These are phyloP conservation scores for Manihot esculenta DNA, from an alignment of 441 rosid genomes.

Conservation along the genomic window DNA sequence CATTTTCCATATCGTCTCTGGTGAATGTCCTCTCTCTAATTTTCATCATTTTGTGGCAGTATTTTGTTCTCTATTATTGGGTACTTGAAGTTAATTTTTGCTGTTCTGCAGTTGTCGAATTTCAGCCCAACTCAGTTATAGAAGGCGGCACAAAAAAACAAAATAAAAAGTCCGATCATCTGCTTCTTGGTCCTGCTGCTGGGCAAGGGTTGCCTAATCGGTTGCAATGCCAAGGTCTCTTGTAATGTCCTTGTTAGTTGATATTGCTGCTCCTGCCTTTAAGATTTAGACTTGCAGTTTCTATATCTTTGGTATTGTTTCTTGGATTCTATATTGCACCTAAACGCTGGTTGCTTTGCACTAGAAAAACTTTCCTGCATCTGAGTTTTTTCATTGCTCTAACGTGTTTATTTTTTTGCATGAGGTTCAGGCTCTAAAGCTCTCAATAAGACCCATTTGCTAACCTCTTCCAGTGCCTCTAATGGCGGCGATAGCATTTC, in stretches of 20 bases:
- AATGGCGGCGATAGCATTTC: conserved; percentile 44
- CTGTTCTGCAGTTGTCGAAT: conserved; percentile 41
- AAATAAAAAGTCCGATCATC: conserved; percentile 61
- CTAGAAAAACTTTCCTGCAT: conserved; percentile 3
- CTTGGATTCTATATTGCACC: too few relatives aligned
- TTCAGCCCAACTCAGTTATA: conserved; percentile 35
- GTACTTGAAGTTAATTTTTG: background rate
- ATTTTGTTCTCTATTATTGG: background rate
- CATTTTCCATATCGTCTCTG: conserved; percentile 54
- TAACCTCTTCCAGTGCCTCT: conserved; percentile 31
- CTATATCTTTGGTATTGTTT: background rate
- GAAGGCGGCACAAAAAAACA: conserved; percentile 31
- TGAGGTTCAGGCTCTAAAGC: conserved; percentile 60
- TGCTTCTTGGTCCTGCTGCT: conserved; percentile 69
- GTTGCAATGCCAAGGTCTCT: conserved; percentile 74
- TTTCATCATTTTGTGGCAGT: background rate
- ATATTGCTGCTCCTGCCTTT: background rate
- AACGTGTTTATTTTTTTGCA: background rate
- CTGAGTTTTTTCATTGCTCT: background rate
- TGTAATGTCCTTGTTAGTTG: background rate
- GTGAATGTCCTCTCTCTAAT: conserved; percentile 22
- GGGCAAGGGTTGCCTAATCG: conserved; percentile 83
- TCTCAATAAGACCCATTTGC: conserved; percentile 53
- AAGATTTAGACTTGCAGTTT: background rate
- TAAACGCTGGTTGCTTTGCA: background rate